These are phyloP conservation scores for Limnanthes douglasii DNA, from an alignment of 345 rosid species.

Conservation along the genomic window DNA sequence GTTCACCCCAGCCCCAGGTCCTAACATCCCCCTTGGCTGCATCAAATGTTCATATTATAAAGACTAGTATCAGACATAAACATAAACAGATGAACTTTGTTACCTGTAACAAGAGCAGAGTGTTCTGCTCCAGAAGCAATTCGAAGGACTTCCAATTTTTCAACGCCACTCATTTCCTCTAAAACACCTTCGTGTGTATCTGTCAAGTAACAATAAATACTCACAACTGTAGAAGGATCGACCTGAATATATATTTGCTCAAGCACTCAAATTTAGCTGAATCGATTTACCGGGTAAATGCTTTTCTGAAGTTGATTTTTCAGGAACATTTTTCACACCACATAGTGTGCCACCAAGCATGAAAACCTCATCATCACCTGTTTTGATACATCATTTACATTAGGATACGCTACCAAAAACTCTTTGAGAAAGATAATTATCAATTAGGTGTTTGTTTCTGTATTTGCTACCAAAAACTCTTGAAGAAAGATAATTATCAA, in stretches of 20 bases:
- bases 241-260: not conserved
- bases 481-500: too few relatives aligned
- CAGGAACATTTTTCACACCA: constrained; percentile 29
- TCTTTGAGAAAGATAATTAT: too few relatives aligned
- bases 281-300: constrained; percentile 17
- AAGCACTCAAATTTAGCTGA: not conserved
- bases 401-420: too few relatives aligned
- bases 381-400: too few relatives aligned
- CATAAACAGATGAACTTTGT: too few relatives aligned
- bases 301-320: constrained; percentile 20
- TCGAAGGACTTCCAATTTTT: constrained; percentile 28
- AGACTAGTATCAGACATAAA: too few relatives aligned
- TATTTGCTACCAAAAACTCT: too few relatives aligned
- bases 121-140: constrained; percentile 90
- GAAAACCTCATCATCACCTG: constrained; percentile 46
- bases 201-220: too few relatives aligned
- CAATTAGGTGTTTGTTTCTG: too few relatives aligned
- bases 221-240: too few relatives aligned
- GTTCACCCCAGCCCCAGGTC: constrained; percentile 99
- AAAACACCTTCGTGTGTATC: constrained; percentile 15
- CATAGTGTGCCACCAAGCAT: constrained; percentile 54
- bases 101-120: constrained; percentile 65
- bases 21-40: constrained; percentile 47
- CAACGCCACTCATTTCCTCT: constrained; percentile 28
- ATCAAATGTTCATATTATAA: constrained; percentile 1